Percentiles rank a stretch among this genome's conserved stretches.
Evolutionary conservation across 257 asterid species (phyloP).

Genomic region (Mentha longifolia): DNA sequence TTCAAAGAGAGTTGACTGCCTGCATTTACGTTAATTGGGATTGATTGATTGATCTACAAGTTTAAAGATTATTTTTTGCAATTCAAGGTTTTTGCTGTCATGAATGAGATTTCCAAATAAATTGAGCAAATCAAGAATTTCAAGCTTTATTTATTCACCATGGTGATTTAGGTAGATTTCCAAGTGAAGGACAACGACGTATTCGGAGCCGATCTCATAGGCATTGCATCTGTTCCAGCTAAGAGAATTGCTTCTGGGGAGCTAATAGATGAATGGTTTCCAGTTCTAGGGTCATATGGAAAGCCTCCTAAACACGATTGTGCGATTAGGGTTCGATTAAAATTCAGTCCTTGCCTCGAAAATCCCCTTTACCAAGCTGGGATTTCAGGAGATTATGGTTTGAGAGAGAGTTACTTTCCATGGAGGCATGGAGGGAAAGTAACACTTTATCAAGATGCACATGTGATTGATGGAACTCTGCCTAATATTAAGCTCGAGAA

Average conservation of each 20-base stretch:
- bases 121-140: neutral
- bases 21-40: neutral
- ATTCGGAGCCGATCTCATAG: conserved; percentile 88
- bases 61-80: neutral
- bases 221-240: conserved; percentile 68
- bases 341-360: conserved; percentile 57
- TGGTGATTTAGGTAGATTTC: conserved; percentile 56
- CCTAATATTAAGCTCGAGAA: conserved; percentile 30
- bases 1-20: neutral
- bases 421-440: conserved; percentile 70
- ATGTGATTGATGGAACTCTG: conserved; percentile 19
- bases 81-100: neutral
- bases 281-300: conserved; percentile 63
- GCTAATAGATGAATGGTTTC: conserved; percentile 80
- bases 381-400: conserved; percentile 46
- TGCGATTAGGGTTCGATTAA: conserved; percentile 66
- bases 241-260: conserved; percentile 62
- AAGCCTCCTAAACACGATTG: conserved; percentile 70
- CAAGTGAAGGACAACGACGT: conserved; percentile 88
- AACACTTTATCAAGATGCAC: conserved; percentile 31
- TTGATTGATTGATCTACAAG: neutral
- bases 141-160: neutral
- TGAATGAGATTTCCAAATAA: too few species aligned
- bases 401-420: conserved; percentile 76
- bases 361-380: conserved; percentile 51